Evolutionary conservation across 192 early-diverging fungal species (phyloP), one percentile per base, ranked within the genome.

Genomic region (Backusella liffmaniae): DNA sequence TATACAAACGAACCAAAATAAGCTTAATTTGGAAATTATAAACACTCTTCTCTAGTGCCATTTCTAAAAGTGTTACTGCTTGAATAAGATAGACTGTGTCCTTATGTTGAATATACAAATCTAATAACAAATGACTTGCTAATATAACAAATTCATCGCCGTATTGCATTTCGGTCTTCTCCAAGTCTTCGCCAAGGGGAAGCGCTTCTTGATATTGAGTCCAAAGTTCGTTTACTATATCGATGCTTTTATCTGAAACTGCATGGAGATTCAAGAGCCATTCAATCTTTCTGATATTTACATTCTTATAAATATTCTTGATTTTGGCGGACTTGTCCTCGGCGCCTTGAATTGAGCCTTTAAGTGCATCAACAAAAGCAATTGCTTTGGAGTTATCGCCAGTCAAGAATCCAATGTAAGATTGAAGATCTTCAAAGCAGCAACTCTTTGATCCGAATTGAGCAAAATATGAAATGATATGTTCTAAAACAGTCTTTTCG

Each of bases 1-100:
- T 80, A 75, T 97, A 97, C 7, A 99, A 70, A 26, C 95, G 91
- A 46, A 96, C 91, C 23, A 96, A 86, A n/a, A 93, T 82, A 23
- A 98, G 88, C 79, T 93, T 96, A 70, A 98, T 91, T 78, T 94
- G 89, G 77, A 91, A 96, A 79, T 92, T 95, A 83, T 89, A 86
- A 56, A 88, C 89, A 86, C 94, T 96, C 41, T 88, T 89, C 46
- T 77, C 78, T 35, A 96, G 81, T 0, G 93, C 95, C 8, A 84
- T 84, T 79, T 97, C 96, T 44, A 98, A 77, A 8, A 98, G 73
- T 13, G 87, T 82, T 5, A 91, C 79, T 0, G 92, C 88, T 56
- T 84, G 85, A 46, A 88, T 51, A 7, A 83, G 30, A 13, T 84
- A 35, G 35, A 73, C 77, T 34, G 78, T 70, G 30, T 88, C 73